Percentiles rank a stretch among this genome's conserved stretches.
Conservation (phyloP, 73 alveolate species). For the Paramecium pentaurelia region DNA sequence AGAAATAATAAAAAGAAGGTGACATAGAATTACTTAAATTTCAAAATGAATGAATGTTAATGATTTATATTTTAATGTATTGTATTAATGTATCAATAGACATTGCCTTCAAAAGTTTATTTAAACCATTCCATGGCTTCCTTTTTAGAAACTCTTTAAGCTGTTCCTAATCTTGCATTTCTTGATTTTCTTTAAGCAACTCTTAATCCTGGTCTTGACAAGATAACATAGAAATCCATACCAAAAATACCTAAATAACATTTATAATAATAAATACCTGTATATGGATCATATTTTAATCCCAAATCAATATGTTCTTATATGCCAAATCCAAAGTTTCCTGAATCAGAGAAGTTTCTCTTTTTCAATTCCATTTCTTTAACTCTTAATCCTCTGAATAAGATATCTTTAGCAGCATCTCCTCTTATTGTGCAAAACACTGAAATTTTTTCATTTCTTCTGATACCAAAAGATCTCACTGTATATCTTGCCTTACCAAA, state of each 20-base stretch:
- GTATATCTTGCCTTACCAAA: slow-evolving; percentile 78
- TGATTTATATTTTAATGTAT: slow-evolving; percentile 33
- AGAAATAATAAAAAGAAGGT: neutral
- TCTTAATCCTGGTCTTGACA: slow-evolving; percentile 71
- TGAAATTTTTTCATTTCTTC: slow-evolving; percentile 78
- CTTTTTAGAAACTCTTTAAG: slow-evolving; percentile 52
- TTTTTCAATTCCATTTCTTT: slow-evolving; percentile 75
- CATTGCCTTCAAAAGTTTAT: slow-evolving; percentile 61
- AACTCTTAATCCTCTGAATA: slow-evolving; percentile 73
- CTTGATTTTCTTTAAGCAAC: slow-evolving; percentile 65
- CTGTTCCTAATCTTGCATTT: slow-evolving; percentile 60
- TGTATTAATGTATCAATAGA: slow-evolving; percentile 58
- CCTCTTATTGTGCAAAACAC: slow-evolving; percentile 78
- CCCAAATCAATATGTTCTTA: slow-evolving; percentile 82
- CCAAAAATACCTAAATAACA: slow-evolving; percentile 67
- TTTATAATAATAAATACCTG: neutral
- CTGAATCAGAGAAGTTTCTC: slow-evolving; percentile 67
- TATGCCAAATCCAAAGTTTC: slow-evolving; percentile 82
- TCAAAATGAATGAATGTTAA: neutral
- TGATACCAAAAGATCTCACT: slow-evolving; percentile 75
- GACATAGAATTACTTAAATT: neutral
- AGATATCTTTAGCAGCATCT: slow-evolving; percentile 72
- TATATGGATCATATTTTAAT: slow-evolving; percentile 74
- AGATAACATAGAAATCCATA: slow-evolving; percentile 80
- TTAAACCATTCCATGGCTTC: slow-evolving; percentile 64